phyloP scores from a whole-genome alignment of 2,329 filamentous ascomycete genomes.

The Colletotrichum karsti region DNA sequence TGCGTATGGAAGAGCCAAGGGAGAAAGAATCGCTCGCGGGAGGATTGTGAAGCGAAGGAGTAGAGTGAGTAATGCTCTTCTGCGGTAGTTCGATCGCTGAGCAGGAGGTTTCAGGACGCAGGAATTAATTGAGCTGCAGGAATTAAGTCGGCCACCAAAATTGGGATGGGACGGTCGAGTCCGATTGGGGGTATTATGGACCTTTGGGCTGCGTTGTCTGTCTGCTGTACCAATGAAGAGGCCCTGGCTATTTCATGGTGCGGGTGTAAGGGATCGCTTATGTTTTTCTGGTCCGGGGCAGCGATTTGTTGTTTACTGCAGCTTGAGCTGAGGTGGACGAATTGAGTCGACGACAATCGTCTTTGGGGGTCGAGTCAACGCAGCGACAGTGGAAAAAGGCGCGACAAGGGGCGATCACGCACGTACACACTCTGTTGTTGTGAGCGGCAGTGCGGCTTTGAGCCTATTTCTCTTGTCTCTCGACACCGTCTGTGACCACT shows the following conservation, averaged over 20 bases:
- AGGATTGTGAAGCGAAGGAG: constrained; percentile 12
- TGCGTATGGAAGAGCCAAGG: constrained; percentile 22
- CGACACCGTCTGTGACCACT: constrained; percentile 16
- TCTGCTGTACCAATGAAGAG: constrained; percentile 44
- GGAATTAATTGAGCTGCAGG: constrained; percentile 27
- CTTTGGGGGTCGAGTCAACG: constrained; percentile 14
- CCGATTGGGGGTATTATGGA: constrained; percentile 27
- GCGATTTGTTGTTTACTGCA: constrained; percentile 44
- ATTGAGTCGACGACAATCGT: constrained; percentile 14
- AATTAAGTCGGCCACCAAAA: constrained; percentile 27
- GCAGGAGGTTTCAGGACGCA: constrained; percentile 26
- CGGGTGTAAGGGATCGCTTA: constrained; percentile 27
- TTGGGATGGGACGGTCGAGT: constrained; percentile 21
- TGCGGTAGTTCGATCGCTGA: constrained; percentile 5
- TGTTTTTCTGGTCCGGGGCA: constrained; percentile 24
- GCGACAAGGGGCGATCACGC: constrained; percentile 21
- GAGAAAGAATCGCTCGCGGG: constrained; percentile 16
- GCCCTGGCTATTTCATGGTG: constrained; percentile 54
- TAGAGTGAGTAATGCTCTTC: constrained; percentile 4
- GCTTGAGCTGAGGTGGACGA: not conserved
- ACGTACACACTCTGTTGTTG: constrained; percentile 13
- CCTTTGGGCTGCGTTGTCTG: constrained; percentile 14
- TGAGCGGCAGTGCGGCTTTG: constrained; percentile 25
- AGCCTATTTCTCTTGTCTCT: constrained; percentile 15
- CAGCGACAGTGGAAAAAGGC: constrained; percentile 15